Conservation (phyloP, 208 protist genomes). For the Leishmania mexicana region DNA sequence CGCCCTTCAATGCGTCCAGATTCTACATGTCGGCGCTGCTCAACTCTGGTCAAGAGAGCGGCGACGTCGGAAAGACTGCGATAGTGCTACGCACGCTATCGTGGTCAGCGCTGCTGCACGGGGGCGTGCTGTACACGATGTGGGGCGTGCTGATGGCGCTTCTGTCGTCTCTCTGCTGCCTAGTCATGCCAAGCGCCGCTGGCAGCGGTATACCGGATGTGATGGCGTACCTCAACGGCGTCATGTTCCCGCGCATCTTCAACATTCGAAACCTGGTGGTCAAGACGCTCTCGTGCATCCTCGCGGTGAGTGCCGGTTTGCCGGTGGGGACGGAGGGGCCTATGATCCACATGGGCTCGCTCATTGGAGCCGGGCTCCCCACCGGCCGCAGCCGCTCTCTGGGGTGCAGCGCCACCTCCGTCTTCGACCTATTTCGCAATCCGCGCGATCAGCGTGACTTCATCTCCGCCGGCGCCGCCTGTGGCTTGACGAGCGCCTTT, state of each 20-base stretch:
- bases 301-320: slow-evolving; percentile 79
- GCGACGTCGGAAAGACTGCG: not conserved
- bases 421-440: slow-evolving; percentile 72
- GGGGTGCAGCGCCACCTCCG: slow-evolving; percentile 46
- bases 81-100: slow-evolving; percentile 25
- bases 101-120: slow-evolving; percentile 33
- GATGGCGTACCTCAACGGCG: slow-evolving; percentile 89
- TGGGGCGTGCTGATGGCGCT: slow-evolving; percentile 46
- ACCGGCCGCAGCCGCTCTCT: slow-evolving; percentile 75
- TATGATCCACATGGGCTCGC: slow-evolving; percentile 93
- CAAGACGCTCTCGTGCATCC: slow-evolving; percentile 77
- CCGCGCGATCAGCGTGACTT: slow-evolving; percentile 87
- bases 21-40: not conserved
- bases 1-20: not conserved
- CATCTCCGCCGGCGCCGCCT: slow-evolving; percentile 87
- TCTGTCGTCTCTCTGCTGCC: slow-evolving; percentile 75
- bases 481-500: slow-evolving; percentile 92
- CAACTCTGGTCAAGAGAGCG: slow-evolving; percentile 1
- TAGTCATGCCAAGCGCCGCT: slow-evolving; percentile 69
- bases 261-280: slow-evolving; percentile 76
- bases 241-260: slow-evolving; percentile 86
- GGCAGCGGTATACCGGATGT: slow-evolving; percentile 87
- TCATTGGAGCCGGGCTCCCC: slow-evolving; percentile 84
- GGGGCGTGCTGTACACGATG: slow-evolving; percentile 39
- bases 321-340: slow-evolving; percentile 90